Evolutionary conservation across 2,329 filamentous ascomycete genomes (phyloP).

Genomic region (Grosmannia huntii): DNA sequence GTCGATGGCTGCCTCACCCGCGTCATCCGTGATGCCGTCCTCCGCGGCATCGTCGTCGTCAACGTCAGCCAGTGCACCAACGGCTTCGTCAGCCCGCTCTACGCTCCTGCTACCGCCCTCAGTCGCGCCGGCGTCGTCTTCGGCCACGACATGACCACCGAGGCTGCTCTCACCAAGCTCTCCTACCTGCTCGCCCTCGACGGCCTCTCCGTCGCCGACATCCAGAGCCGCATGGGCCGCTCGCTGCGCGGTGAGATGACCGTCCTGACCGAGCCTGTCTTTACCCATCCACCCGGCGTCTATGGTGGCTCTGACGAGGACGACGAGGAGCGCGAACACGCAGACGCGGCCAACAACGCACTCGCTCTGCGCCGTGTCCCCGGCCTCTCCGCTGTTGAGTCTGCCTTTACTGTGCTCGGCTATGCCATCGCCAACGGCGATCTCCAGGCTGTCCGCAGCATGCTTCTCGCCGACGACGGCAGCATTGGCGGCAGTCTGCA

Average conservation of each 20-base stretch:
- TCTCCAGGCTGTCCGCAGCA: constrained; percentile 48
- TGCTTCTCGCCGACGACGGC: constrained; percentile 52
- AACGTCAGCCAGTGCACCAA: constrained; percentile 84
- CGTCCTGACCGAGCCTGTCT: constrained; percentile 57
- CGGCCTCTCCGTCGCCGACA: constrained; percentile 48
- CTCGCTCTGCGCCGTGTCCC: constrained; percentile 8
- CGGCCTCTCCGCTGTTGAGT: constrained; percentile 35
- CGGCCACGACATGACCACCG: constrained; percentile 77
- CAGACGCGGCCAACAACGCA: constrained; percentile 18
- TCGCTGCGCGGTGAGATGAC: constrained; percentile 80
- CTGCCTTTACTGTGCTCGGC: constrained; percentile 62
- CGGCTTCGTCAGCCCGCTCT: constrained; percentile 65
- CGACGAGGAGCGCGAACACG: constrained; percentile 43
- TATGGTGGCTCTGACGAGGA: constrained; percentile 20
- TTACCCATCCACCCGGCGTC: constrained; percentile 56
- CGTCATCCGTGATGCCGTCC: constrained; percentile 64
- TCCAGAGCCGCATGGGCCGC: constrained; percentile 57
- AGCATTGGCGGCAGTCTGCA: constrained; percentile 7
- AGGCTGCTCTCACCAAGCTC: constrained; percentile 83
- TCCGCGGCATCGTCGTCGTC: constrained; percentile 72
- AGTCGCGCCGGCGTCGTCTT: constrained; percentile 79
- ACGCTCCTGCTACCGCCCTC: constrained; percentile 64
- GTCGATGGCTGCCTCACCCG: constrained; percentile 66
- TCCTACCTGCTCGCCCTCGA: constrained; percentile 68
- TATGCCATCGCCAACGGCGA: constrained; percentile 69